Base-by-base conservation (phyloP, 2,329 filamentous ascomycete species). In the Phaeomoniella chlamydospora region DNA sequence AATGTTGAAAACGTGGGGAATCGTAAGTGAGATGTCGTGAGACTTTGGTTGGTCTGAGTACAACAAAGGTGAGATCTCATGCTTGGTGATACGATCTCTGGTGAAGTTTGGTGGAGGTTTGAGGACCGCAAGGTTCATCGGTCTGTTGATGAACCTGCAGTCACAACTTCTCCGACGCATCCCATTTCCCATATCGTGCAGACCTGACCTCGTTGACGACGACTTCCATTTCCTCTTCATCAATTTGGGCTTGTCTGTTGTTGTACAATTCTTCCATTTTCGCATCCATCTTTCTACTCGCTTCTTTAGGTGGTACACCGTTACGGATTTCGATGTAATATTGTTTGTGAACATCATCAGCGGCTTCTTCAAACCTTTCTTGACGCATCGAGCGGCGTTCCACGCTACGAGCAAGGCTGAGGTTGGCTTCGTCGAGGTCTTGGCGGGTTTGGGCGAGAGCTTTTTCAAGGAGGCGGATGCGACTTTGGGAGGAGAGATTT, bases 271-370 rank as follows among this genome's bases (percentile, higher is more conserved):
- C 54, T 29, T 55, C 55, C 18, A 48, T 41, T 33, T 60, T 58
- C 52, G 61, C 56, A 5, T 45, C 45, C 39, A 52, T 48, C 29
- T 52, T 51, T 32, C 63, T 45, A n/a, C 47, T 48, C 4, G 46
- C 46, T 45, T 62, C 58, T 2, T 58, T 57, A 43, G 59, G 61
- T 38, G 48, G 49, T 16, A 60, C 60, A 38, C 53, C 56, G 41
- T 57, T 64, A 41, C 63, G 59, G 3, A 58, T 59, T 15, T 57
- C 53, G 42, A 64, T 58, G 54, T 60, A 65, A 15, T 57, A 57
- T 44, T 63, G 50, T 38, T 54, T 53, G n/a, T 47, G 40, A 19
- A 55, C 58, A n/a, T 54, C 51, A 18, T 57, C 55, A 36, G 62
- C 57, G 39, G 55, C 60, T 36, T 52, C 53, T 19, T 50, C 52